Base-by-base conservation (phyloP, 1,284 basidiomycete species). In the Moniliella sp. region DNA sequence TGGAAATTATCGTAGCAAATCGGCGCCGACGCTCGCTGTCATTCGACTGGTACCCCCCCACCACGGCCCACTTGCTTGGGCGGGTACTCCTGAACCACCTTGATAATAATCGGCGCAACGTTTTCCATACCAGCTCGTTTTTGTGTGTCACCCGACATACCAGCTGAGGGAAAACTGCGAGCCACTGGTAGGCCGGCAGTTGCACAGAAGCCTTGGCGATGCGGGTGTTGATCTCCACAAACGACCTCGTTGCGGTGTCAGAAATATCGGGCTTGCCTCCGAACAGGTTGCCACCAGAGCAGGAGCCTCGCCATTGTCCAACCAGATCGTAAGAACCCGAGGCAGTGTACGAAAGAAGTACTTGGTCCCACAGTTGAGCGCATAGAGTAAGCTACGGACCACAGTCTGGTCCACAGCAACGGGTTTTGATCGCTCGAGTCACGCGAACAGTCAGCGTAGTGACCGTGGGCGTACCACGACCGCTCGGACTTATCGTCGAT, bases 341-440 rank as follows among this genome's bases (percentile, higher is more conserved):
- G 91, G 88, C 48, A 97, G 72, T 0, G 83, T 86, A 57, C 93
- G 86, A 61, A 88, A 97, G 30, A 93, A 78, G 61, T 78, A 94
- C 66, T 97, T 97, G 28, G 84, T 83, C 8, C 91, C 91, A 47
- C 70, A 65, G 46, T 68, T 67, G 34, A 88, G 73, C 0, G 84
- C 78, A 42, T 70, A 73, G 3, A 71, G 66, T 48, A 78, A 93
- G 31, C 74, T 69, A 42, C 68, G 46, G 78, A 67, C 5, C 71
- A 80, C 39, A 68, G 69, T 23, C 67, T 40, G 37, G 30, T 48
- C 46, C 19, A 49, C 39, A 32, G 43, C 38, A 19, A 40, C 31
- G 39, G 34, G 32, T 48, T 52, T 14, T 42, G 42, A 70, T 72
- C 71, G 75, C 40, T 31, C 70, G 32, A 28, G 18, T 34, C 25